A percentile compares a stretch with the other conserved stretches of the same genome.
These are phyloP conservation scores for Alternaria longipes DNA, from an alignment of 2,329 filamentous ascomycete genomes.

Conservation along the genomic window DNA sequence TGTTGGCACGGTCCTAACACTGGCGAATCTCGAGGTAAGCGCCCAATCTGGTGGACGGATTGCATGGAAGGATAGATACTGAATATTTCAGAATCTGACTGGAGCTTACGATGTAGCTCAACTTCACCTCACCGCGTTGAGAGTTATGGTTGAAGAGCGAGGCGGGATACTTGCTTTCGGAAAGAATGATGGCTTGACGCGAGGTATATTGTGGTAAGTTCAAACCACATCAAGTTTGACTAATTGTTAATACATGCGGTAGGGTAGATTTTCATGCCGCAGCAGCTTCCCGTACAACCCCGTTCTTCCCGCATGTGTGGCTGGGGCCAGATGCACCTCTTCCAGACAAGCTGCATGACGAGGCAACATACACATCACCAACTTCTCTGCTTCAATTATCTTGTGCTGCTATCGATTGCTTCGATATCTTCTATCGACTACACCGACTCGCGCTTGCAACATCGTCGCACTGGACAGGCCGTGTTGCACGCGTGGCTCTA, in stretches of 20 bases:
- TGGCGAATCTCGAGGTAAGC: slow-evolving; percentile 39
- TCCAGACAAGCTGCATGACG: slow-evolving; percentile 29
- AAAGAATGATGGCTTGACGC: slow-evolving; percentile 35
- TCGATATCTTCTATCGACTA: slow-evolving; percentile 39
- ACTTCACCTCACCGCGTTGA: slow-evolving; percentile 26
- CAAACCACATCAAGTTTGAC: neutral
- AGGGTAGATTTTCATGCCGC: slow-evolving; percentile 42
- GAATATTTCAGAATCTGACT: slow-evolving; percentile 29
- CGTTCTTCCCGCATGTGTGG: slow-evolving; percentile 28
- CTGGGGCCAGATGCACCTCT: slow-evolving; percentile 30
- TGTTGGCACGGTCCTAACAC: slow-evolving; percentile 32
- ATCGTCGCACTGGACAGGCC: slow-evolving; percentile 25
- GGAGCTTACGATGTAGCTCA: slow-evolving; percentile 38
- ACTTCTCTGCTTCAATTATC: slow-evolving; percentile 36
- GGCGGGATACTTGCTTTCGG: slow-evolving; percentile 35
- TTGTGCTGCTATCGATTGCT: slow-evolving; percentile 29
- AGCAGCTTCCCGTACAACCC: slow-evolving; percentile 28
- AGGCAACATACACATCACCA: slow-evolving; percentile 33
- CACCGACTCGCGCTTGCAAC: slow-evolving; percentile 34
- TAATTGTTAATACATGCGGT: neutral
- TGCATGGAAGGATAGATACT: neutral
- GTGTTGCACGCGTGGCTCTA: slow-evolving; percentile 24
- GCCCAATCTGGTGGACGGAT: neutral
- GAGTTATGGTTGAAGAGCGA: slow-evolving; percentile 33
- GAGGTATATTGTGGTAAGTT: slow-evolving; percentile 36